These are phyloP conservation scores for Solanum clarkiae DNA, from an alignment of 257 asterid genomes.

Conservation along the genomic window DNA sequence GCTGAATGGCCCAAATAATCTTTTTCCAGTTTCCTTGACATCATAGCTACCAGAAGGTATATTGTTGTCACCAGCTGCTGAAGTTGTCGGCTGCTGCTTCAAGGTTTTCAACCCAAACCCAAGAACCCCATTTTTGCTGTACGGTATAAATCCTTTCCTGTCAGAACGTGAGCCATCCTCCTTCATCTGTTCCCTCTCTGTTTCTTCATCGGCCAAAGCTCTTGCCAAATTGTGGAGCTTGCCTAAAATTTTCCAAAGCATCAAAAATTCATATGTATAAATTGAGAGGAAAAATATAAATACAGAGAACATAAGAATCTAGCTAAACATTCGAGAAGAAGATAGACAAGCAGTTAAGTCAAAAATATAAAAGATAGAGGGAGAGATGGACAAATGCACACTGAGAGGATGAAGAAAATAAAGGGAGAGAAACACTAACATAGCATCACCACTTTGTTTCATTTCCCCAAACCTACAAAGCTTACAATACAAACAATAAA, in stretches of 20 bases:
- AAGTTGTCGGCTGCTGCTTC: constrained; percentile 30
- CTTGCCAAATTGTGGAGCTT: constrained; percentile 95
- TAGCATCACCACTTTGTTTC: neutral
- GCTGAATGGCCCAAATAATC: constrained; percentile 69
- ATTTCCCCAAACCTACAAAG: neutral
- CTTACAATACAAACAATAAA: neutral
- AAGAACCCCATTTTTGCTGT: constrained; percentile 55
- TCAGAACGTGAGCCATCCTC: constrained; percentile 54
- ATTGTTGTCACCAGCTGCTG: constrained; percentile 46
- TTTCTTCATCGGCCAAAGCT: constrained; percentile 93
- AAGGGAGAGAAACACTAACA: neutral
- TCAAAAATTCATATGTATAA: neutral
- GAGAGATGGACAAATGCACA: neutral
- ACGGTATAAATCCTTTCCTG: constrained; percentile 34
- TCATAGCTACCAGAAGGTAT: constrained; percentile 50
- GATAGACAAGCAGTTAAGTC: neutral
- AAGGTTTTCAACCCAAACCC: constrained; percentile 79
- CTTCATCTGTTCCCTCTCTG: constrained; percentile 50
- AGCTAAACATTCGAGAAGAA: neutral
- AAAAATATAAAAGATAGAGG: neutral
- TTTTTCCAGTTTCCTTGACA: constrained; percentile 67
- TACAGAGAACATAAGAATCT: neutral
- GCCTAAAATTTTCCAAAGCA: constrained; percentile 29
- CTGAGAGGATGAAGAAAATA: neutral
- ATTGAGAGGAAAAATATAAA: neutral